phyloP scores from a whole-genome alignment of 2,329 filamentous ascomycete species.

The Sordariomycetes sp. region DNA sequence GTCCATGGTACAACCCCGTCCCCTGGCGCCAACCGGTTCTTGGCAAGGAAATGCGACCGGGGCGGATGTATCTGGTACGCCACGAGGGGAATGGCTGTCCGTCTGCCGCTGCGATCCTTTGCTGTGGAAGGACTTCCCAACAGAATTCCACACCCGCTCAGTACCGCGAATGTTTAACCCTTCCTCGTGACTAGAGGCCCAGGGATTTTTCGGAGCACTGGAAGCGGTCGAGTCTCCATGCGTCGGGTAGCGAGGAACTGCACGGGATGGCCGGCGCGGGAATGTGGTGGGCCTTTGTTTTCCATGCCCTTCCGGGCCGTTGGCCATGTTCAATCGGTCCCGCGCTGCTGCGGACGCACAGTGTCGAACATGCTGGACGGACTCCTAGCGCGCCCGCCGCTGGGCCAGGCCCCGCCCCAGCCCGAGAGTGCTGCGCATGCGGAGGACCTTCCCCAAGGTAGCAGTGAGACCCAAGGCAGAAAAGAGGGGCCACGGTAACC shows the following conservation, averaged over 20 bases:
- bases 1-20: no score
- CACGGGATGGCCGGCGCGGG: neutral
- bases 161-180: neutral
- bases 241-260: neutral
- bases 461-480: neutral
- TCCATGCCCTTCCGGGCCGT: neutral
- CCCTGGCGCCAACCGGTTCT: neutral
- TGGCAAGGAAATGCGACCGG: neutral
- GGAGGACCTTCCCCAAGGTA: neutral
- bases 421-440: neutral
- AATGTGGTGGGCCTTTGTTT: neutral
- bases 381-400: no score
- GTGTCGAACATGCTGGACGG: neutral
- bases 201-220: neutral
- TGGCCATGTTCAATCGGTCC: no score
- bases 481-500: neutral
- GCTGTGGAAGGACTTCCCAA: no score
- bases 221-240: neutral
- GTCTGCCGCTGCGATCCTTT: no score
- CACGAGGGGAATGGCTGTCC: no score
- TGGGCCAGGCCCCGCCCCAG: neutral
- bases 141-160: neutral
- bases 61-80: no score
- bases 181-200: no score
- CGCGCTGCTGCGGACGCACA: neutral